Evolutionary conservation across 805 yeast species (phyloP).

Genomic region (Suhomyces xylopsoci): DNA sequence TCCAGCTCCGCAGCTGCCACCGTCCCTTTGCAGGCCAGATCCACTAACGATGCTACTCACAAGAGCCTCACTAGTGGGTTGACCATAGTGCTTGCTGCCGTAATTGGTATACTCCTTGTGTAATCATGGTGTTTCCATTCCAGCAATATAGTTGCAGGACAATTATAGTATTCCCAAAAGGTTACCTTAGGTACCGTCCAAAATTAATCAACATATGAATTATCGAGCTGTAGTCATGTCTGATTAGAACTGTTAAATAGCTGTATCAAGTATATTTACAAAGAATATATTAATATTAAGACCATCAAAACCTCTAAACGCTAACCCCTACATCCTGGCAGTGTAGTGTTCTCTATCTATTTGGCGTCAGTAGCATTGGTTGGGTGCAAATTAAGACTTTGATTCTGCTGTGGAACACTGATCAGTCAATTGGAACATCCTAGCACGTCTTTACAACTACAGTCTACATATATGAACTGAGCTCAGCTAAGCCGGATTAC

Average conservation of each 20-base stretch:
- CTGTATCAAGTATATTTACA: not conserved
- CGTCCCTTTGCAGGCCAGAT: not conserved
- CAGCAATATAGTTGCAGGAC: constrained; percentile 13
- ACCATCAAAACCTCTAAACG: too few species aligned
- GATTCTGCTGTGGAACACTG: not conserved
- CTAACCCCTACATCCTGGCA: too few species aligned
- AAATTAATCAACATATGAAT: not conserved
- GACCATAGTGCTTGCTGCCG: constrained; percentile 7
- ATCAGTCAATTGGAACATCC: too few species aligned
- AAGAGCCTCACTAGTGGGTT: constrained; percentile 7
- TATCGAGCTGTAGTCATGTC: not conserved
- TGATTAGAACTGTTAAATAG: not conserved
- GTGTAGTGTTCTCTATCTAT: too few species aligned
- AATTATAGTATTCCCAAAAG: constrained; percentile 7
- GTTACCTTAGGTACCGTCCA: not conserved
- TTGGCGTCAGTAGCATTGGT: not conserved
- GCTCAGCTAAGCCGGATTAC: too few species aligned
- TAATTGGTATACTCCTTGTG: constrained; percentile 13
- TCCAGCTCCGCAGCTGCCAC: not conserved
- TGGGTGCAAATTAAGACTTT: not conserved
- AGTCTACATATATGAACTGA: too few species aligned
- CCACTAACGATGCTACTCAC: not conserved
- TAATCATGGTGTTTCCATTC: constrained; percentile 4
- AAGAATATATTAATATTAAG: too few species aligned
- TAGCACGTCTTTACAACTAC: too few species aligned